Conservation (phyloP, 2,329 filamentous ascomycete genomes). For the Aureobasidium sp. region DNA sequence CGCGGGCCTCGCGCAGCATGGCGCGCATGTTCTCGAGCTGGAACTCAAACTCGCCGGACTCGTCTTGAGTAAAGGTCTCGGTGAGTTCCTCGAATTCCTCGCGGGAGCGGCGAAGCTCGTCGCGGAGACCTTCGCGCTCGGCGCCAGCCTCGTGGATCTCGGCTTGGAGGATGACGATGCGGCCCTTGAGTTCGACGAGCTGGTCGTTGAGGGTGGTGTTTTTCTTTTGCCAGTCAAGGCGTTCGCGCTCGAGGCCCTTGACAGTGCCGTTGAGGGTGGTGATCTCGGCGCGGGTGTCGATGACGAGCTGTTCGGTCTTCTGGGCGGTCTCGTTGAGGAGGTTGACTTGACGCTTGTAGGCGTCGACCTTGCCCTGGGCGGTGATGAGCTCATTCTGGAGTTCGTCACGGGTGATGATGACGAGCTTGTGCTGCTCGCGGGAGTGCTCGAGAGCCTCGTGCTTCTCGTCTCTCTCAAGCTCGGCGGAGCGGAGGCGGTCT, state of each 20-base stretch:
- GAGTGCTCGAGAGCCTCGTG: slow-evolving; percentile 20
- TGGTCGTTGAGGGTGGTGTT: slow-evolving; percentile 20
- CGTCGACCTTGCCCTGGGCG: slow-evolving; percentile 20
- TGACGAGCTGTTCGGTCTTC: slow-evolving; percentile 20
- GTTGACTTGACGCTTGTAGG: slow-evolving; percentile 20
- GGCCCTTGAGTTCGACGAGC: slow-evolving; percentile 21
- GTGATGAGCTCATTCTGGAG: slow-evolving; percentile 22
- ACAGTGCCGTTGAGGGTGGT: slow-evolving; percentile 21
- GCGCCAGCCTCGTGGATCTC: slow-evolving; percentile 20
- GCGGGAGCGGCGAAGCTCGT: slow-evolving; percentile 21
- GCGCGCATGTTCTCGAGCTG: slow-evolving; percentile 25
- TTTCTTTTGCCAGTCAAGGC: slow-evolving; percentile 22
- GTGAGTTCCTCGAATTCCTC: slow-evolving; percentile 23
- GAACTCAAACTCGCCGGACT: slow-evolving; percentile 21
- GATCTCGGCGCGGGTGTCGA: slow-evolving; percentile 20
- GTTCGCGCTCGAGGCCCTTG: slow-evolving; percentile 22
- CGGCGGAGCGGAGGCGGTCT: slow-evolving; percentile 21
- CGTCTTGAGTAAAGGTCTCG: slow-evolving; percentile 22
- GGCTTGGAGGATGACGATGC: slow-evolving; percentile 20
- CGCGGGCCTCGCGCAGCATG: slow-evolving; percentile 23
- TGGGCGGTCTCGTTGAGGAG: slow-evolving; percentile 19
- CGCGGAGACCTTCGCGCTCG: slow-evolving; percentile 20
- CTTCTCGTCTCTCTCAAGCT: slow-evolving; percentile 21
- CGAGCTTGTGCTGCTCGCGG: slow-evolving; percentile 21
- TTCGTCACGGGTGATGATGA: slow-evolving; percentile 23